Base-by-base conservation (phyloP, 2,329 filamentous ascomycete species). In the Alternaria ethzedia region DNA sequence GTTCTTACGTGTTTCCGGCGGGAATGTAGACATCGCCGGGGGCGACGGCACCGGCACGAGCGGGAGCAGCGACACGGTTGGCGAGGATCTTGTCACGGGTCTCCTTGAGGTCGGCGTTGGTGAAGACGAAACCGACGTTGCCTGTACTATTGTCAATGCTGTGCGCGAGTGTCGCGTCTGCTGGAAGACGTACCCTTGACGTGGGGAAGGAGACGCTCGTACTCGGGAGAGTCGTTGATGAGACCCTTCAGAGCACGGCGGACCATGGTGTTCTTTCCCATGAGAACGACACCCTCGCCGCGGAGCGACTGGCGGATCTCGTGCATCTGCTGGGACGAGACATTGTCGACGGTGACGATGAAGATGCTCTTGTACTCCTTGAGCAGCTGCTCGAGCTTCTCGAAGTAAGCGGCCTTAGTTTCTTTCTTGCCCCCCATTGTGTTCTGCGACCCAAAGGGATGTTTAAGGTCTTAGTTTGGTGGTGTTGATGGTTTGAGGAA, bases 281-380 rank as follows among this genome's bases (percentile, higher is more conserved):
- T 98, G 86, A 99, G 88, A 78, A 99, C 94, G 78, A 98, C 92
- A 85, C 89, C 94, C 85, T 97, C 86, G 70, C 91, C 91, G 83
- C 96, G 94, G 83, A 99, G 92, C 80, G 93, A 86, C 80, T 91
- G 86, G 84, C 96, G 92, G 85, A 99, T 98, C 90, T 99, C 96
- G 93, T 99, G 96, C 96, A 99, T 99, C 91, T 99, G 96, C 90
- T 99, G 96, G 78, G 96, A 99, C 85, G 91, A 93, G 90, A 99
- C 96, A 99, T 98, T 99, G 93, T 98, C 80, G 70, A 82, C 80
- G 82, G 82, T 90, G 84, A 97, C 94, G 84, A 99, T 94, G 93
- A 99, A 98, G 87, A 98, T 92, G 81, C 92, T 95, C 84, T 89
- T 90, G 91, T 96, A 98, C 84, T 94, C 91, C 88, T 98, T 93